Evolutionary conservation across 129 eudicot genomes (phyloP).

Genomic region (Pseudognaphalium luteoalbum): DNA sequence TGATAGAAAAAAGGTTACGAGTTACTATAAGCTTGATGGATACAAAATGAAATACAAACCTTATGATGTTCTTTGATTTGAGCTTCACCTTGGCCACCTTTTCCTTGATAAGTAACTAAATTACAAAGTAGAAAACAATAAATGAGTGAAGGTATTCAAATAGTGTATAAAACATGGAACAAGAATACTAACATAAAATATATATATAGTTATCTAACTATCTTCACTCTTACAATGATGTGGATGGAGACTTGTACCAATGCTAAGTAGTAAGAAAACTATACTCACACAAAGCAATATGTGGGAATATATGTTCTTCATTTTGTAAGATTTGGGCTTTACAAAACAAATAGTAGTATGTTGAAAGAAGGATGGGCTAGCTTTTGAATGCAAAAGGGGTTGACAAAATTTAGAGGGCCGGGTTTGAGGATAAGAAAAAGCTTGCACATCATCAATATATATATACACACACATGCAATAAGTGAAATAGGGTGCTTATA

Average conservation of each 20-base stretch:
- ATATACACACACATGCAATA: conserved; percentile 25
- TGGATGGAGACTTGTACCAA: conserved; percentile 48
- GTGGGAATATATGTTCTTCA: conserved; percentile 32
- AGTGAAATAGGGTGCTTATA: conserved; percentile 23
- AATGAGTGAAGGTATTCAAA: neutral
- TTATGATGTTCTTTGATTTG: conserved; percentile 26
- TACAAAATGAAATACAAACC: conserved; percentile 35
- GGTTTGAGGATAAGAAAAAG: conserved; percentile 14
- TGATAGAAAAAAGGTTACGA: neutral
- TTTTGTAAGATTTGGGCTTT: conserved; percentile 21
- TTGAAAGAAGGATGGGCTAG: neutral
- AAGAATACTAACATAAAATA: no score
- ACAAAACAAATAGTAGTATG: conserved; percentile 8
- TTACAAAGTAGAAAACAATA: conserved; percentile 1
- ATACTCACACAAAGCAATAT: conserved; percentile 32
- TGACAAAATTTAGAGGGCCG: neutral
- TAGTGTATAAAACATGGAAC: neutral
- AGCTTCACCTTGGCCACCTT: conserved; percentile 35
- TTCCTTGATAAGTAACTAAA: conserved; percentile 45
- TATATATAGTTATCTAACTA: no score
- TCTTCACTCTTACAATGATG: conserved; percentile 46
- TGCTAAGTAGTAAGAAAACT: conserved; percentile 41
- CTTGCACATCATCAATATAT: conserved; percentile 18
- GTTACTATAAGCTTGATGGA: neutral
- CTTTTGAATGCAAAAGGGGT: neutral